Evolutionary conservation across 2,329 filamentous ascomycete genomes (phyloP).

Genomic region (Penicillium sp.): DNA sequence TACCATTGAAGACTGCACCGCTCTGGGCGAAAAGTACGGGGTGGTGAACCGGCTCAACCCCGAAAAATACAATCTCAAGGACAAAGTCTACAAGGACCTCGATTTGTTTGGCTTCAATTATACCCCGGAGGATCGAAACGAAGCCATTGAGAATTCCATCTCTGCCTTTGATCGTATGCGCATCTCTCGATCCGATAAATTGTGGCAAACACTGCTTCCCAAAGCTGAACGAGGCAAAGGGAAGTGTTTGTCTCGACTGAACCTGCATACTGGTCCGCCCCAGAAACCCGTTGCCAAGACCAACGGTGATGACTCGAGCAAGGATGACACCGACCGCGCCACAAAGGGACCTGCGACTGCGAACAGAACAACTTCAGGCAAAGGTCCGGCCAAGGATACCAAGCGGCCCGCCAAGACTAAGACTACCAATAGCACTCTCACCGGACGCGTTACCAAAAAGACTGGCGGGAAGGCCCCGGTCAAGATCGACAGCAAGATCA

Average conservation of each 20-base stretch:
- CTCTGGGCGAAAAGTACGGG: constrained; percentile 52
- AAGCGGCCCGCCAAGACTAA: constrained; percentile 43
- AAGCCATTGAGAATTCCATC: constrained; percentile 60
- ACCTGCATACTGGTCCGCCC: constrained; percentile 38
- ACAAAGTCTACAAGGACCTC: constrained; percentile 59
- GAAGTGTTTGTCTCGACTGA: constrained; percentile 57
- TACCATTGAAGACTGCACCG: constrained; percentile 47
- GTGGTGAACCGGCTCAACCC: constrained; percentile 48
- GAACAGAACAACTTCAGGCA: constrained; percentile 29
- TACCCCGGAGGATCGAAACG: constrained; percentile 54
- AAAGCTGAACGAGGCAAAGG: constrained; percentile 60
- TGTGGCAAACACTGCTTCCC: constrained; percentile 61
- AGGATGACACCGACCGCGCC: constrained; percentile 39
- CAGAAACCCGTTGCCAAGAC: constrained; percentile 22
- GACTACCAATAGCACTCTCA: constrained; percentile 48
- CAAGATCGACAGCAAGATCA: constrained; percentile 47
- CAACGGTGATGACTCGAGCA: constrained; percentile 38
- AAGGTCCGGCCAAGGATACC: constrained; percentile 41
- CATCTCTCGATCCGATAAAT: constrained; percentile 56
- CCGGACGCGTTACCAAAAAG: constrained; percentile 46
- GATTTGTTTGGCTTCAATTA: constrained; percentile 61
- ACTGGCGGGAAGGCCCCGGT: constrained; percentile 38
- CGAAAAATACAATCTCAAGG: constrained; percentile 53
- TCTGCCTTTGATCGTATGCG: constrained; percentile 61
- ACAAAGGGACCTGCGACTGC: constrained; percentile 29